These are phyloP conservation scores for Suillus placidus DNA, from an alignment of 768 basidiomycete genomes.

Conservation along the genomic window DNA sequence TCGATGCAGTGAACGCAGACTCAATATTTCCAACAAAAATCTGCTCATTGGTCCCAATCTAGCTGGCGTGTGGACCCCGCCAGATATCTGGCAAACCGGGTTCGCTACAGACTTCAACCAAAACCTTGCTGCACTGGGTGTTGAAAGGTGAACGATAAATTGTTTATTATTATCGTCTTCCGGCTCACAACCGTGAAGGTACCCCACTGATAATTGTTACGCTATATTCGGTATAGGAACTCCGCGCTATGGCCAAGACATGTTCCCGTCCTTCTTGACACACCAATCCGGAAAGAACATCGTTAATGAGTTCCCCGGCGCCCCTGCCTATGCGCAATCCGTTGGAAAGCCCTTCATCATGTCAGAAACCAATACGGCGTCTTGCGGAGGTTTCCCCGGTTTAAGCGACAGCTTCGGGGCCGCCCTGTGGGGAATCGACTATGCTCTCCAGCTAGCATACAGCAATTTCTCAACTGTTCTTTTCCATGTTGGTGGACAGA, in stretches of 20 bases:
- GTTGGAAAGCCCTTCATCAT: conserved; percentile 49
- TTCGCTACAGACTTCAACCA: conserved; percentile 48
- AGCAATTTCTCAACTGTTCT: conserved; percentile 47
- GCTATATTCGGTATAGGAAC: conserved; percentile 48
- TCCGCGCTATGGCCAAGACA: conserved; percentile 43
- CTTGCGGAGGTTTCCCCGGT: conserved; percentile 50
- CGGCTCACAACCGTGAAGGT: conserved; percentile 40
- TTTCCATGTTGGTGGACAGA: conserved; percentile 63
- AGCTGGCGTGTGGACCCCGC: conserved; percentile 56
- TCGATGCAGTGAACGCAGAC: conserved; percentile 45
- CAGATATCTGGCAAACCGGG: conserved; percentile 55
- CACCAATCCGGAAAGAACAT: conserved; percentile 55
- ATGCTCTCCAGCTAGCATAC: conserved; percentile 53
- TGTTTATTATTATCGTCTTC: neutral
- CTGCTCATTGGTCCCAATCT: conserved; percentile 67
- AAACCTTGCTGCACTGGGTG: conserved; percentile 47
- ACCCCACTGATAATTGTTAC: conserved; percentile 65
- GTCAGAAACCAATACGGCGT: conserved; percentile 61
- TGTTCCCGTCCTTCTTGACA: conserved; percentile 51
- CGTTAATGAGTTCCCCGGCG: conserved; percentile 53
- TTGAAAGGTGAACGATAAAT: conserved; percentile 50
- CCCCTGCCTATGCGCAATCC: conserved; percentile 43
- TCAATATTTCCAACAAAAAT: conserved; percentile 41
- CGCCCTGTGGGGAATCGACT: conserved; percentile 56
- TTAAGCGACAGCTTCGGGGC: conserved; percentile 62